These are phyloP conservation scores for Madurella fahalii DNA, from an alignment of 2,329 filamentous ascomycete genomes.

Conservation along the genomic window DNA sequence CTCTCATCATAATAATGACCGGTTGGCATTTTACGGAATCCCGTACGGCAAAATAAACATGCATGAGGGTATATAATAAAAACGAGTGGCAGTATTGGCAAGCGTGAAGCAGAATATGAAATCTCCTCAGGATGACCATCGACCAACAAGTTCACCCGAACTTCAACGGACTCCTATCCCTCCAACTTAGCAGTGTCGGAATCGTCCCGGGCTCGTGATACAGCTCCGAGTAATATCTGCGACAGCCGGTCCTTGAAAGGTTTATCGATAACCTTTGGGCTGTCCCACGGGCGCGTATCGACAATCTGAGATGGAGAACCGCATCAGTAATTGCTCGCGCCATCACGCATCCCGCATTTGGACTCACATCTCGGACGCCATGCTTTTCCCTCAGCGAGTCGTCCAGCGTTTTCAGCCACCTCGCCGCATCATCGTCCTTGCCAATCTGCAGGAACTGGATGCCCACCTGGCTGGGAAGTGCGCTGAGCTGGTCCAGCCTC, in stretches of 20 bases:
- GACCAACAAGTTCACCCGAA: background rate
- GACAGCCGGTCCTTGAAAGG: slow-evolving; percentile 8
- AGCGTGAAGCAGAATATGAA: no score
- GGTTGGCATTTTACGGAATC: no score
- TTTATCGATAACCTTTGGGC: slow-evolving; percentile 6
- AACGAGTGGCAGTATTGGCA: no score
- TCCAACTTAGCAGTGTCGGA: background rate
- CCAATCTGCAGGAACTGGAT: slow-evolving; percentile 19
- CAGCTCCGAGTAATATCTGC: slow-evolving; percentile 9
- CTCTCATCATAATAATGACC: no score
- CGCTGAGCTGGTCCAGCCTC: slow-evolving; percentile 11
- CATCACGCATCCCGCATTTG: background rate
- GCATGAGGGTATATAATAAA: no score
- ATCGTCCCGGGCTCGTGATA: background rate
- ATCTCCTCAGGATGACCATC: background rate
- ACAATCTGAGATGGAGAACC: slow-evolving; percentile 6
- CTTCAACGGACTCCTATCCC: background rate
- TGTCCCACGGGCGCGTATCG: slow-evolving; percentile 15
- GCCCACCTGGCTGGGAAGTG: slow-evolving; percentile 11
- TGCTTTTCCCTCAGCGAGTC: slow-evolving; percentile 14
- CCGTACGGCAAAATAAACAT: no score
- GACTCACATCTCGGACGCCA: slow-evolving; percentile 11
- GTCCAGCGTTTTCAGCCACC: slow-evolving; percentile 12
- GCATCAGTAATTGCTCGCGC: background rate
- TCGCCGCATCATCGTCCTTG: slow-evolving; percentile 13